phyloP scores from a whole-genome alignment of 495 filamentous ascomycete species.

The Podospora conica region DNA sequence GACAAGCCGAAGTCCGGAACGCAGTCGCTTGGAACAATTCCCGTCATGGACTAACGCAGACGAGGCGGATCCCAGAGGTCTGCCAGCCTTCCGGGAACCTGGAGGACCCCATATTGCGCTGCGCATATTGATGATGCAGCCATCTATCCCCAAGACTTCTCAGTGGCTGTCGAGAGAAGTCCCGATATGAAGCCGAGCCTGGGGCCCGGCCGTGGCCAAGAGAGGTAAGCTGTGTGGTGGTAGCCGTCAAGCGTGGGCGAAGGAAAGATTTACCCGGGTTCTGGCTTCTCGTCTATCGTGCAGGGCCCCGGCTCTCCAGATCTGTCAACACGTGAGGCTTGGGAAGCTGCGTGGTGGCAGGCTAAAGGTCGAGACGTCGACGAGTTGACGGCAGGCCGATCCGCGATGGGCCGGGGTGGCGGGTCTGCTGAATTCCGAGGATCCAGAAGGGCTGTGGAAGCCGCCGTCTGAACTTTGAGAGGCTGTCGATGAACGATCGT shows the following conservation, averaged over 20 bases:
- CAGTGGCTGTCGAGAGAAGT: constrained; percentile 10
- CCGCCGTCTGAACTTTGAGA: constrained; percentile 9
- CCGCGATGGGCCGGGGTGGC: neutral
- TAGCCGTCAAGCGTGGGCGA: constrained; percentile 15
- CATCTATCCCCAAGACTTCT: constrained; percentile 2
- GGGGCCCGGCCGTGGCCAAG: constrained; percentile 20
- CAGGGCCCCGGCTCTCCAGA: constrained; percentile 10
- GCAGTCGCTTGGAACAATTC: constrained; percentile 23
- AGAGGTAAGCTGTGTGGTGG: constrained; percentile 17
- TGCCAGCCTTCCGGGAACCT: constrained; percentile 25
- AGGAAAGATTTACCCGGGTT: constrained; percentile 28
- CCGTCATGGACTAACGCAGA: constrained; percentile 10
- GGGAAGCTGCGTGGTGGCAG: neutral
- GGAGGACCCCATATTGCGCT: constrained; percentile 23
- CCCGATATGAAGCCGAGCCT: constrained; percentile 27
- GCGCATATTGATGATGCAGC: constrained; percentile 20
- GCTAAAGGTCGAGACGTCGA: neutral
- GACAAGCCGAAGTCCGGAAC: constrained; percentile 14
- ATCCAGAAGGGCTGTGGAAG: neutral
- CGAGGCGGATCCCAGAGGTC: neutral
- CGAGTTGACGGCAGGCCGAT: neutral
- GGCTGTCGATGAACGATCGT: constrained; percentile 15
- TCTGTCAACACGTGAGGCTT: constrained; percentile 18
- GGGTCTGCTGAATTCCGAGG: constrained; percentile 11
- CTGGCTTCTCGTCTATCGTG: constrained; percentile 26